phyloP scores from a whole-genome alignment of 31 red algal species.

The Bonnemaisonia californica region DNA sequence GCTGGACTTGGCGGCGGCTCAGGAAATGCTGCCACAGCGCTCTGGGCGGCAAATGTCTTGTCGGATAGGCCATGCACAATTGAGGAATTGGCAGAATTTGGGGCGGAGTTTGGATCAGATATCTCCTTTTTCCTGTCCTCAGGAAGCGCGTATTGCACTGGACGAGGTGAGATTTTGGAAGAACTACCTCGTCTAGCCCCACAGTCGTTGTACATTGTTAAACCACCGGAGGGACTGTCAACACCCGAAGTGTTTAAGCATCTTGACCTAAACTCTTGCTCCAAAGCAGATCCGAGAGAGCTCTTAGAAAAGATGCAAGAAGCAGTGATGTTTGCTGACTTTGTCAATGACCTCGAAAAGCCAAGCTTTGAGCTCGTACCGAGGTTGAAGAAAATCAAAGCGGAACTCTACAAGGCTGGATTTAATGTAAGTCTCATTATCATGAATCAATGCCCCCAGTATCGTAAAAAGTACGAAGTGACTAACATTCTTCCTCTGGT shows the following conservation, averaged over 20 bases:
- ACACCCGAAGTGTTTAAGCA: slow-evolving; percentile 78
- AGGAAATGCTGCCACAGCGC: slow-evolving; percentile 92
- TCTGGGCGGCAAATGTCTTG: slow-evolving; percentile 90
- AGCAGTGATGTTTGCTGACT: slow-evolving; percentile 56
- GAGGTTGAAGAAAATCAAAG: slow-evolving; percentile 70
- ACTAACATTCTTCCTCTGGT: no score
- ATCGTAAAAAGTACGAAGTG: no score
- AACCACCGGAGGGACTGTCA: slow-evolving; percentile 80
- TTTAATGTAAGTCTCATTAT: slow-evolving; percentile 79
- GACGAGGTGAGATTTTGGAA: slow-evolving; percentile 82
- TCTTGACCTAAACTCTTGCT: slow-evolving; percentile 47
- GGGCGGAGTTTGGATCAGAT: slow-evolving; percentile 89
- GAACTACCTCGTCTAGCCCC: slow-evolving; percentile 46
- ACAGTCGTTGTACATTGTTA: slow-evolving; percentile 80
- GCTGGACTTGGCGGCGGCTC: slow-evolving; percentile 98
- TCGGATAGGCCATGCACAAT: slow-evolving; percentile 54
- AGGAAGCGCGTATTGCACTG: slow-evolving; percentile 92
- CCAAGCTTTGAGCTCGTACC: slow-evolving; percentile 85
- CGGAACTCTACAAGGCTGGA: slow-evolving; percentile 60
- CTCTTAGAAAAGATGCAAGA: slow-evolving; percentile 63
- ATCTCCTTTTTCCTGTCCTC: slow-evolving; percentile 93
- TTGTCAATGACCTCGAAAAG: slow-evolving; percentile 93
- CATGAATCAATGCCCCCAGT: slow-evolving; percentile 43
- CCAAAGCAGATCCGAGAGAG: slow-evolving; percentile 50
- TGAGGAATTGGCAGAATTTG: slow-evolving; percentile 79